phyloP scores from a whole-genome alignment of 2,329 filamentous ascomycete genomes.

The Verticillium dahliae region DNA sequence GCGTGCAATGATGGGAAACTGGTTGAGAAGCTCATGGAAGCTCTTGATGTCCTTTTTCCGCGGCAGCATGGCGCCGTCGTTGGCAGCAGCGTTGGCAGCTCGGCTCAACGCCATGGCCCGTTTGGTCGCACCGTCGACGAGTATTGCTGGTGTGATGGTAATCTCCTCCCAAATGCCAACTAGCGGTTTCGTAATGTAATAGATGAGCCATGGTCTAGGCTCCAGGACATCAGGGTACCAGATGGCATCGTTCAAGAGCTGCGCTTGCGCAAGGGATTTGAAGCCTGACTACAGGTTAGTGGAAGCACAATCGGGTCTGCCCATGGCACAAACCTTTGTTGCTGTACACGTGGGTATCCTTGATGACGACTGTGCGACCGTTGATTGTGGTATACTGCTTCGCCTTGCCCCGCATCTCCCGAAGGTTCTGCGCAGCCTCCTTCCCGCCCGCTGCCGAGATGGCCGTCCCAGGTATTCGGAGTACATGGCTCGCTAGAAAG shows the following conservation, averaged over 20 bases:
- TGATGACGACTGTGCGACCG: slow-evolving; percentile 86
- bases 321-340: slow-evolving; percentile 69
- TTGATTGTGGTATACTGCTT: slow-evolving; percentile 93
- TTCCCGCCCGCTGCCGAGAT: slow-evolving; percentile 44
- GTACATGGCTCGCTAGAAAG: slow-evolving; percentile 92
- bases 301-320: background rate
- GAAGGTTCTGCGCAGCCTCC: slow-evolving; percentile 56
- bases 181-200: slow-evolving; percentile 88
- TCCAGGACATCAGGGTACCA: slow-evolving; percentile 90
- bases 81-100: slow-evolving; percentile 27
- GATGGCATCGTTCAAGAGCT: slow-evolving; percentile 73
- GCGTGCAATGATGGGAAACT: slow-evolving; percentile 90
- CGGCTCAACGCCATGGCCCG: slow-evolving; percentile 29
- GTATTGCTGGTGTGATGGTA: slow-evolving; percentile 60
- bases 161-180: slow-evolving; percentile 76
- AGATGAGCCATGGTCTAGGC: slow-evolving; percentile 88
- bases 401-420: slow-evolving; percentile 86
- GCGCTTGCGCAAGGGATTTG: slow-evolving; percentile 83
- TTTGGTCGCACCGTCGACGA: slow-evolving; percentile 37
- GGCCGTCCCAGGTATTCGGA: slow-evolving; percentile 64
- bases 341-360: slow-evolving; percentile 87
- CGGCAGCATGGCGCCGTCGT: slow-evolving; percentile 40
- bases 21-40: slow-evolving; percentile 82
- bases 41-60: slow-evolving; percentile 86
- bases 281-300: slow-evolving; percentile 56